Evolutionary conservation across 208 protist species (phyloP), one percentile per base, ranked within the genome.

Genomic region (Trypanosomatidae sp.): DNA sequence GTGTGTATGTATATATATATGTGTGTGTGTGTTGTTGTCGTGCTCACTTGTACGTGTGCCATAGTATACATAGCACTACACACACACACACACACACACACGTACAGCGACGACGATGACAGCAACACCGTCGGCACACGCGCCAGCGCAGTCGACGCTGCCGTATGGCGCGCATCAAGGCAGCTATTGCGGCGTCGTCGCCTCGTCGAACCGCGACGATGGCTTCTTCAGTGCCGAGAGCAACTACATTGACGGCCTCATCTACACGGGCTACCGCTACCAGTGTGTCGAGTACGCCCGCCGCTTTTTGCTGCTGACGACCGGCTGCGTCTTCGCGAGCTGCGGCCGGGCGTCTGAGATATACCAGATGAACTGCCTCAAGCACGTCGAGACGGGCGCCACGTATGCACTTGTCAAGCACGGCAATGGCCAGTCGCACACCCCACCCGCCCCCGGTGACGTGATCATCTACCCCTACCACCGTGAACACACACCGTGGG

Each of bases 241-340:
- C 53, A 78, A 88, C 56, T 84, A 84, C 53, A 56, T 84, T 13
- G 57, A 83, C 35, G 33, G 55, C 20, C 15, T 65, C 26, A 61
- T 88, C 24, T 84, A 72, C 51, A 84, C 79, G 16, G 79, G 79
- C 15, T 88, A 59, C 59, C 70, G 73, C 24, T 84, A 88, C 51
- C 79, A 88, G 35, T 88, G 73, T 45, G 73, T 88, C 44, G 70
- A 88, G 56, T 88, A 76, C 61, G 79, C 73, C 5, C 66, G 79
- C 18, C 73, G 79, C 8, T 84, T 79, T 51, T 37, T 88, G 41
- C 45, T 88, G 46, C 65, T 77, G 18, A 81, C 73, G 37, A 81
- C 68, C 22, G 79, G 79, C 41, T 83, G 69, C 56, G 48, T 79
- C 28, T 88, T 88, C 44, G 67, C 38, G 40, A 64, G 60, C 49